phyloP scores from a whole-genome alignment of 805 yeast genomes.

The Candida tammaniensis region DNA sequence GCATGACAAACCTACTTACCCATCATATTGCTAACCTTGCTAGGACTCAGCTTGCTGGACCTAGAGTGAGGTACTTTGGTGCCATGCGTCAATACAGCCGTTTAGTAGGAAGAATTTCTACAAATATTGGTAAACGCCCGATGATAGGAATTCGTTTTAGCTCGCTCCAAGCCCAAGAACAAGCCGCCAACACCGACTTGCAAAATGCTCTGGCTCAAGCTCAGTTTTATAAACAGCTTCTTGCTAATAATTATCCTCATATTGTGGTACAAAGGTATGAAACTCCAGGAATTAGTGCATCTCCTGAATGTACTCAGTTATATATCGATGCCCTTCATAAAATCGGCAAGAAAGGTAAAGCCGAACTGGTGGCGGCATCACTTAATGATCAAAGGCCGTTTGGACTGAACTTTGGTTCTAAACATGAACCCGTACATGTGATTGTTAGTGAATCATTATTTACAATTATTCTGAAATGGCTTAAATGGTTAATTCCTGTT shows the following conservation, averaged over 20 bases:
- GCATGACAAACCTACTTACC: no score
- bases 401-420: slow-evolving; percentile 52
- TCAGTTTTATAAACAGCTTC: slow-evolving; percentile 70
- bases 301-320: slow-evolving; percentile 72
- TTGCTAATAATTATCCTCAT: slow-evolving; percentile 88
- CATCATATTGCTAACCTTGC: no score
- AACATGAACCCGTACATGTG: slow-evolving; percentile 89
- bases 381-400: slow-evolving; percentile 27
- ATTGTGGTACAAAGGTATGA: slow-evolving; percentile 93
- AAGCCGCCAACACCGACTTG: slow-evolving; percentile 77
- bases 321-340: slow-evolving; percentile 80
- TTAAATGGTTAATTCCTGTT: slow-evolving; percentile 82
- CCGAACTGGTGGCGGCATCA: slow-evolving; percentile 51
- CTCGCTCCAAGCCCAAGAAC: slow-evolving; percentile 63
- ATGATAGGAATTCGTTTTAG: no score
- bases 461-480: slow-evolving; percentile 78
- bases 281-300: slow-evolving; percentile 86
- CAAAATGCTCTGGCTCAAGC: slow-evolving; percentile 74
- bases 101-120: no score
- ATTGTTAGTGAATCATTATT: slow-evolving; percentile 82
- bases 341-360: slow-evolving; percentile 75
- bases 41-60: no score
- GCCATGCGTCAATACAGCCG: no score
- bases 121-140: background rate
- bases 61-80: no score